phyloP scores from a whole-genome alignment of 495 filamentous ascomycete species.

The Cercophora samala region DNA sequence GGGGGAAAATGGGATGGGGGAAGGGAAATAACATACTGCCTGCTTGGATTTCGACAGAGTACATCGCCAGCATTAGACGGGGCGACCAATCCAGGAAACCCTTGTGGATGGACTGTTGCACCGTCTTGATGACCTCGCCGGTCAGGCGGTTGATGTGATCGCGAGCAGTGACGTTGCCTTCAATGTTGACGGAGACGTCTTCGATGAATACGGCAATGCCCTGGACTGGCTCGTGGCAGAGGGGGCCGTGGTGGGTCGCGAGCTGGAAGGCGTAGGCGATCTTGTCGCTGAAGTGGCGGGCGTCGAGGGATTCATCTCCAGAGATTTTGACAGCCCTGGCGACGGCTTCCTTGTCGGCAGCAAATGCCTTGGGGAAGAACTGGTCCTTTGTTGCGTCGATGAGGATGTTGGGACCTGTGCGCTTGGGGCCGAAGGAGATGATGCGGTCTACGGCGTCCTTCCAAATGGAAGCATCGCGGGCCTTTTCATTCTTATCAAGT shows the following conservation, averaged over 20 bases:
- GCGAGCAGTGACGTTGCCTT: conserved; percentile 55
- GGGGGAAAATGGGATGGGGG: conserved; percentile 5
- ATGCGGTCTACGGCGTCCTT: conserved; percentile 73
- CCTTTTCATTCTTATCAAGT: conserved; percentile 59
- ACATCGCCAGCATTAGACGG: conserved; percentile 93
- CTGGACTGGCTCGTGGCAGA: conserved; percentile 92
- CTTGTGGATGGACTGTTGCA: conserved; percentile 77
- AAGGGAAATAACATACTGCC: conserved; percentile 61
- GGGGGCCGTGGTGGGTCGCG: conserved; percentile 79
- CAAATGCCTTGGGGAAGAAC: conserved; percentile 71
- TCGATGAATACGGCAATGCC: conserved; percentile 91
- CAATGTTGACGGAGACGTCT: conserved; percentile 57
- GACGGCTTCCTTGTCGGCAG: conserved; percentile 36
- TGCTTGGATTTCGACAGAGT: conserved; percentile 94
- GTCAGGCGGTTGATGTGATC: conserved; percentile 78
- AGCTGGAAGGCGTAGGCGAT: conserved; percentile 92
- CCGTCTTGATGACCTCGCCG: conserved; percentile 84
- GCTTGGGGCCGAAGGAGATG: conserved; percentile 79
- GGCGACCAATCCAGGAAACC: conserved; percentile 96
- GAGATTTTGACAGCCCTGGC: conserved; percentile 29
- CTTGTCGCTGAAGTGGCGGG: conserved; percentile 81
- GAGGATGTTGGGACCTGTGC: conserved; percentile 84
- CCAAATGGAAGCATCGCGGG: conserved; percentile 65
- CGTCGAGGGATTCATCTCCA: conserved; percentile 54
- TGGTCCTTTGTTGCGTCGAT: conserved; percentile 76